Conservation (phyloP, 2,329 filamentous ascomycete species). For the Ophiocordyceps sinensis region DNA sequence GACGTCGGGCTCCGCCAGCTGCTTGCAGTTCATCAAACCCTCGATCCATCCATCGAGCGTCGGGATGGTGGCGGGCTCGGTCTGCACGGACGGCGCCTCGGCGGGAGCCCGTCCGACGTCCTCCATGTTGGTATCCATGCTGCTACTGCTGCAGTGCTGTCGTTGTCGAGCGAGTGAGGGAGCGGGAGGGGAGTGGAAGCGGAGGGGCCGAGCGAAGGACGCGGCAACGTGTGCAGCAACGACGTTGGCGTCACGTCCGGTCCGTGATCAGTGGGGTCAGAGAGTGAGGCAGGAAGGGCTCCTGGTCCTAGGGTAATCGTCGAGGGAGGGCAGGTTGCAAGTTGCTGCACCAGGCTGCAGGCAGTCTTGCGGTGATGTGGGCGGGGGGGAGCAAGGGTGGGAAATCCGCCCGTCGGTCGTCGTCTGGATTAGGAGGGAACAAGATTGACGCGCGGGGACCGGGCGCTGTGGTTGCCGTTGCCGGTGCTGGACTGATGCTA, state of each 20-base stretch:
- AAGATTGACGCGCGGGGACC: too few relatives aligned
- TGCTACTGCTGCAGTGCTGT: slow-evolving; percentile 5
- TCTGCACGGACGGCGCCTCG: slow-evolving; percentile 56
- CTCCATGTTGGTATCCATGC: slow-evolving; percentile 98
- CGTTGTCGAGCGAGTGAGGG: slow-evolving; percentile 4
- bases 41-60: slow-evolving; percentile 98
- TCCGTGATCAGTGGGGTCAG: slow-evolving; percentile 7
- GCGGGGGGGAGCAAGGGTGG: background rate
- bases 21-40: slow-evolving; percentile 96
- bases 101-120: slow-evolving; percentile 81
- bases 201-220: background rate
- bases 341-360: background rate
- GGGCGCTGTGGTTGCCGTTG: too few relatives aligned
- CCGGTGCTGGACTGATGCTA: too few relatives aligned
- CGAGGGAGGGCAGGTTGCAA: background rate
- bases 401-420: too few relatives aligned
- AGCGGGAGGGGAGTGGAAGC: slow-evolving; percentile 1
- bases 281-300: slow-evolving; percentile 3
- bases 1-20: slow-evolving; percentile 86
- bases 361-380: background rate
- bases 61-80: slow-evolving; percentile 76
- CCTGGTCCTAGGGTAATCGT: background rate
- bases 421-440: too few relatives aligned
- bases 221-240: slow-evolving; percentile 4
- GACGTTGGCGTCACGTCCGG: slow-evolving; percentile 15